Base-by-base conservation (phyloP, 331 rosid species). In the Pyracantha coccinea region DNA sequence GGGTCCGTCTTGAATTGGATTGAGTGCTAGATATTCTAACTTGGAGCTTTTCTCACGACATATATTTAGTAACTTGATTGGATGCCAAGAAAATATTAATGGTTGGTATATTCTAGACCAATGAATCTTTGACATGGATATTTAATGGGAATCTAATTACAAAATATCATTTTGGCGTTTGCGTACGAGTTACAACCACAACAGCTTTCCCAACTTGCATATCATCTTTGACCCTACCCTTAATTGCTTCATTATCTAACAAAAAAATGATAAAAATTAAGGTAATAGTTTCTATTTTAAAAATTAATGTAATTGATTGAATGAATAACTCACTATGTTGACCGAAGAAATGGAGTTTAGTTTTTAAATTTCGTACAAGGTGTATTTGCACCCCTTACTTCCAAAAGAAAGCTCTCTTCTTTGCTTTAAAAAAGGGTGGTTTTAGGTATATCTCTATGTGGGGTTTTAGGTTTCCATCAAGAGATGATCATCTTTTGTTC, bases 101-200 rank as follows among this genome's bases (percentile, higher is more conserved):
- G 61, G 73, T 69, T 27, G 61, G 63, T 28, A 70, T 52, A 52
- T n/a, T n/a, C 29, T 29, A 2, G 29, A 53, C 53, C 47, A 20
- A 53, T 70, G 74, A 53, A 19, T 53, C 29, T 54, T 55, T 41
- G 15, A 31, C 65, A 52, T 31, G 52, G 10, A 61, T 21, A 19
- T 24, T 59, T 25, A 13, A 25, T 60, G 31, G 28, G 21, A n/a
- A 71, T 31, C 32, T n/a, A n/a, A 71, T 32, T 52, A 50, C 32
- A 20, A 21, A 31, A 13, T 19, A 14, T 70, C 11, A 53, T 27
- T n/a, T 16, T 19, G 0, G 16, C 6, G 6, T 27, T 50, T 1
- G 73, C 82, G 82, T 64, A 54, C 62, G 72, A 78, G 74, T 66
- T 78, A 72, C 82, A 64, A 38, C 79, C 68, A 35, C 74, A 7